Base-by-base conservation (phyloP, 169 alveolate species). In the Plasmodium inui region DNA sequence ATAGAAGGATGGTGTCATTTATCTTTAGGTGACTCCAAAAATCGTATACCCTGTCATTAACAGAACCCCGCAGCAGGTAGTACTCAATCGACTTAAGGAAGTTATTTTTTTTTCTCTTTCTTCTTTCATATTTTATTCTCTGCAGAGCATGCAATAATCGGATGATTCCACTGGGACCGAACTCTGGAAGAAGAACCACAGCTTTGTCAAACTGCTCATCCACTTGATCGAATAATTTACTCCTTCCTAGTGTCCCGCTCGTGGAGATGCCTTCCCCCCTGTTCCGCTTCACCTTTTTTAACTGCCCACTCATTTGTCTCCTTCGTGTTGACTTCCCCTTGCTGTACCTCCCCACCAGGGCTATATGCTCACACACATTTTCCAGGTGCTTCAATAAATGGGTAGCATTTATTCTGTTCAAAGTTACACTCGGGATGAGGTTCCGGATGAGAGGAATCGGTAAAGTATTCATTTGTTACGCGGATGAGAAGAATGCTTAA, bases 281-380 rank as follows among this genome's bases (percentile, higher is more conserved):
- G 26, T 41, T 22, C 26, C 67, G 74, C n/a, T 37, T 39, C 70
- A 76, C 81, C 70, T 17, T 78, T 14, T 80, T 79, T 12, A 80
- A 10, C 4, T 39, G 22, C 26, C 32, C 17, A 41, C 37, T 30
- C 19, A 10, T 9, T 22, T 32, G 34, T 39, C 32, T 19, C 32
- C 9, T 79, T 30, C 41, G 67, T 22, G 34, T 10, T 14, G 34
- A 10, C 57, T 17, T 12, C 53, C 53, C 32, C 9, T 46, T 30
- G 39, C 34, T 89, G 44, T 79, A 89, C 37, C 61, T 89, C 2
- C 30, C 14, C 46, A 79, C 83, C 72, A 61, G 67, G 22, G 73
- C 81, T 22, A 89, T 89, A 80, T 89, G 94, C 50, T 89, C 94
- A 80, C 94, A 89, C 34, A 89, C 90, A 89, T 89, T 89, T 80